These are phyloP conservation scores for Dispira parvispora DNA, from an alignment of 192 early-diverging fungal genomes.

Conservation along the genomic window DNA sequence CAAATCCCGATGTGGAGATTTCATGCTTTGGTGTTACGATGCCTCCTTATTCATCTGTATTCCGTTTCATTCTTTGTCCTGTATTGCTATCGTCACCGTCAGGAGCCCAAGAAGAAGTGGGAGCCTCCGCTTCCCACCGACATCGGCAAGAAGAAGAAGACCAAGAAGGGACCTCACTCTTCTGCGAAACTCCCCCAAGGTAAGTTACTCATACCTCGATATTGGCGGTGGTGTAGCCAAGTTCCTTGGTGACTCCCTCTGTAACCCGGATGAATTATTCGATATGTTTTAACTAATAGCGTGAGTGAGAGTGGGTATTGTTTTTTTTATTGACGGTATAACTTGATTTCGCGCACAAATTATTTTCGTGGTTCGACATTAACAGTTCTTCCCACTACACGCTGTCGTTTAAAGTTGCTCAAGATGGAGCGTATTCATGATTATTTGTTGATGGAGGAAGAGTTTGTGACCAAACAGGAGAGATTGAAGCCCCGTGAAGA, in stretches of 20 bases:
- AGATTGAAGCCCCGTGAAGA: slow-evolving; percentile 94
- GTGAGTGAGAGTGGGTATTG: no score
- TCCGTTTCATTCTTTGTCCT: background rate
- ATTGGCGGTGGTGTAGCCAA: no score
- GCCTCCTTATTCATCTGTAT: no score
- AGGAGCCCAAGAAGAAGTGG: slow-evolving; percentile 93
- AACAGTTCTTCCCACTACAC: slow-evolving; percentile 88
- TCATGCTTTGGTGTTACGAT: background rate
- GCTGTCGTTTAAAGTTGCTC: slow-evolving; percentile 92
- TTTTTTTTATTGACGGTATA: no score
- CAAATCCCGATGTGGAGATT: background rate
- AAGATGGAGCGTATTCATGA: slow-evolving; percentile 98
- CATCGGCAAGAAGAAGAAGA: slow-evolving; percentile 96
- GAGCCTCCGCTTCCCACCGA: slow-evolving; percentile 97
- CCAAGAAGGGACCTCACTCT: slow-evolving; percentile 81
- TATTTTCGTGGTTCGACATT: no score
- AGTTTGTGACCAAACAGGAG: slow-evolving; percentile 99
- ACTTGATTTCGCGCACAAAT: no score
- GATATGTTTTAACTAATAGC: no score
- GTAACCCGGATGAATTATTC: no score
- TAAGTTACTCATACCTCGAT: no score
- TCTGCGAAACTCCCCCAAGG: slow-evolving; percentile 80
- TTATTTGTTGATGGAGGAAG: slow-evolving; percentile 95
- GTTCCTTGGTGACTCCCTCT: no score
- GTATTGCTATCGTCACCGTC: slow-evolving; percentile 23